These are phyloP conservation scores for Staphylotrichum tortipilum DNA, from an alignment of 495 filamentous ascomycete species.

Conservation along the genomic window DNA sequence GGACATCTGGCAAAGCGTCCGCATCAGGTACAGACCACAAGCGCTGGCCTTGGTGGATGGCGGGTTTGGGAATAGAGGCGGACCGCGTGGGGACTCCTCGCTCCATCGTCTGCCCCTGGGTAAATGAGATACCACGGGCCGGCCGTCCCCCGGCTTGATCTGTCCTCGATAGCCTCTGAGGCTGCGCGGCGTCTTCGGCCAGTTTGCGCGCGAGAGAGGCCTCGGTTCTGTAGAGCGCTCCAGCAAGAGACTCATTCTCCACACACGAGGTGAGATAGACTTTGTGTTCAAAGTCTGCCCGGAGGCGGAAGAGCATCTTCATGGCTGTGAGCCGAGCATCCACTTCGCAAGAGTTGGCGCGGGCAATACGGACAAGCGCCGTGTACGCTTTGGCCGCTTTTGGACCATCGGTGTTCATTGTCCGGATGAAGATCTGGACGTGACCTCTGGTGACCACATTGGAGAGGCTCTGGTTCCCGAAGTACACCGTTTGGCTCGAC, in stretches of 20 bases:
- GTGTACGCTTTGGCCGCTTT: slow-evolving; percentile 48
- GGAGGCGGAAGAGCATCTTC: slow-evolving; percentile 75
- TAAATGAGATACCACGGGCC: slow-evolving; percentile 39
- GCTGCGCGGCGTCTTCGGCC: slow-evolving; percentile 41
- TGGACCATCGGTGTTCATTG: slow-evolving; percentile 43
- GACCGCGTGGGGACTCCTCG: slow-evolving; percentile 26
- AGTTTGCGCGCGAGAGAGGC: slow-evolving; percentile 42
- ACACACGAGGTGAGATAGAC: slow-evolving; percentile 57
- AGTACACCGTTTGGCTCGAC: slow-evolving; percentile 16
- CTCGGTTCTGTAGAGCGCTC: slow-evolving; percentile 59
- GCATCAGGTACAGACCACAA: slow-evolving; percentile 46
- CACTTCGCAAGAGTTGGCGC: slow-evolving; percentile 42
- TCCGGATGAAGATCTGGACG: slow-evolving; percentile 52
- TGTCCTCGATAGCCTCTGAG: slow-evolving; percentile 28
- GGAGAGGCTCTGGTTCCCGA: slow-evolving; percentile 36
- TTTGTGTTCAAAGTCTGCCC: slow-evolving; percentile 67
- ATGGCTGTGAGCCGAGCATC: slow-evolving; percentile 73
- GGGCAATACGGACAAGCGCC: slow-evolving; percentile 51
- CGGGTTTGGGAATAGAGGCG: slow-evolving; percentile 29
- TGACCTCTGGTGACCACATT: slow-evolving; percentile 50
- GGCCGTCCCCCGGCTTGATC: slow-evolving; percentile 30
- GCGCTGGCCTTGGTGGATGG: slow-evolving; percentile 31
- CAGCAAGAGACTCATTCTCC: slow-evolving; percentile 64
- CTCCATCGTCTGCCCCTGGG: slow-evolving; percentile 34
- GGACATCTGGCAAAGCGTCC: slow-evolving; percentile 41